Base-by-base conservation (phyloP, 2,329 filamentous ascomycete genomes). In the Calycina herbarum region DNA sequence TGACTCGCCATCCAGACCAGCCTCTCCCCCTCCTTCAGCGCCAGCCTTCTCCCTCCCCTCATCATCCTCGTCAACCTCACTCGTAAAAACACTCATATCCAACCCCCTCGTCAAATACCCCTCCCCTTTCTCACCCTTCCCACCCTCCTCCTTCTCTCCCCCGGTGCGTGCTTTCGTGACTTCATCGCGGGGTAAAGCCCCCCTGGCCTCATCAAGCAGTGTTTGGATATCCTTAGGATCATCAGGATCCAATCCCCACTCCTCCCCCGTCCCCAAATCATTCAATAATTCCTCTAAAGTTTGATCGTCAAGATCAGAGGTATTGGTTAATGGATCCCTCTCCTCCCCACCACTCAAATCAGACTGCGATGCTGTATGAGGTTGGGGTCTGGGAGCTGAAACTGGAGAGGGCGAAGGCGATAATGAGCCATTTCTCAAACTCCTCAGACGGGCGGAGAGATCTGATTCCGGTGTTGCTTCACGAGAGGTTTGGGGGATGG, bases 61-160 rank as follows among this genome's bases (percentile, higher is more conserved):
- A 70, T 80, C 70, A 65, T 80, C 56, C 77, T 81, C 72, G 78
- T 81, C 66, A 72, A 82, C 61, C 78, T 80, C 66, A 79, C 81
- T 75, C 75, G 68, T 65, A 65, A 75, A 76, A 17, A 69, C 69
- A 31, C 72, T 73, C 71, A 76, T 71, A 66, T 76, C 74, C 5
- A 76, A 66, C 64, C 73, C 71, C 45, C 68, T 67, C 2, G 69
- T 71, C 48, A 75, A 35, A 31, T 58, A 67, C 8, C 66, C 59
- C 42, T 66, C 13, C 59, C 42, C 17, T 24, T 24, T 13, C 15
- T 45, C 42, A 10, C 17, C 15, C n/a, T 33, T 63, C 38, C 11
- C 33, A 6, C 20, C 31, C 24, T 33, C 61, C 78, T 77, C 66
- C 76, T 79, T 3, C 74, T 79, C 69, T 64, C 80, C 69, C 5